Evolutionary conservation across 306 rosid species (phyloP), one percentile per base, ranked within the genome.

Genomic region (Trifolium fragiferum): DNA sequence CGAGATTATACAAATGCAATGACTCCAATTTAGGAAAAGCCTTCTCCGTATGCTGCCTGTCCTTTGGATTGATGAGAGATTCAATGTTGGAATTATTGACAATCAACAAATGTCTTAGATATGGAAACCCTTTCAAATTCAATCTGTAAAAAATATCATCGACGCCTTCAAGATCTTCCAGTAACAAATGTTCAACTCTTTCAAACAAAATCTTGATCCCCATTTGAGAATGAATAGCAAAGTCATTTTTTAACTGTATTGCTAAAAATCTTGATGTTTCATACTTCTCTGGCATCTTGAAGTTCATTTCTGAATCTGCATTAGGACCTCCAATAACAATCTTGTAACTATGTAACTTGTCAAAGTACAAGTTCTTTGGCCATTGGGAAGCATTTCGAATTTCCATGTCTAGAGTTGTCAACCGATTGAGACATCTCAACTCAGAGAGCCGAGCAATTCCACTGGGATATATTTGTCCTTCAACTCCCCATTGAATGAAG

Each of bases 1-100:
- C 10, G 7, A 83, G 66, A 12, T 67, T 5, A 18, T 67, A 8
- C 0, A 86, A 80, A 67, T 4, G 21, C 10, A 82, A 15, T 4
- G 83, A 70, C 66, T 83, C 84, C 53, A 83, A 18, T 32, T 50
- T 44, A 1, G 82, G 80, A 41, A 80, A 86, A 14, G 21, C 65
- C 3, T 40, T 23, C 14, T 73, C 73, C 3, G n/a, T 59, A 60
- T 70, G 73, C 7, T 3, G 11, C 9, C 14, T 46, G 7, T 66
- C 32, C 46, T 5, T 13, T 11, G 87, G 68, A 5, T 69, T 54
- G 13, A 82, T 69, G 43, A 83, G 58, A 12, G 51, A 58, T 25
- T 13, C 9, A 25, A 81, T 60, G 5, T 59, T 50, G 7, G 1
- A 43, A 30, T 73, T 82, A 18, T 69, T 68, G 50, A 72, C 23